Conservation (phyloP, 2,329 filamentous ascomycete genomes). For the Fusarium gaditjirri region DNA sequence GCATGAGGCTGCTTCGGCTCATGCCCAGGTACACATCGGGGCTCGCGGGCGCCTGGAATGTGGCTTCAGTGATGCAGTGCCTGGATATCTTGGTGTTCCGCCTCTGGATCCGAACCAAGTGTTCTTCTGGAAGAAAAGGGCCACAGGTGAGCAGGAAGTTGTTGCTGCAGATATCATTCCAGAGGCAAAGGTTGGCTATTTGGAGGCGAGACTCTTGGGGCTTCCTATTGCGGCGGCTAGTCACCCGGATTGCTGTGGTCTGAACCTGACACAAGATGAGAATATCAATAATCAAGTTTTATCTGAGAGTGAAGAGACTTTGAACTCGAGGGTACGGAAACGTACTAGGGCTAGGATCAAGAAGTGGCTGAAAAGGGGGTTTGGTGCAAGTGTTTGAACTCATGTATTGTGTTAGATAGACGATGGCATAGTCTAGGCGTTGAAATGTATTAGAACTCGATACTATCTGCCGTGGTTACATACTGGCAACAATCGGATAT, state of each 20-base stretch:
- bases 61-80: not conserved
- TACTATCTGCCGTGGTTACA: no score
- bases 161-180: not conserved
- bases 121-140: not conserved
- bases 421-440: no score
- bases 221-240: not conserved
- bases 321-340: accelerated
- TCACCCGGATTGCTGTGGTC: not conserved
- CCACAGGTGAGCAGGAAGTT: not conserved
- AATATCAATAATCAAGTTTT: not conserved
- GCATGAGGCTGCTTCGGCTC: not conserved
- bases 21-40: not conserved
- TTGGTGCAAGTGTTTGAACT: no score
- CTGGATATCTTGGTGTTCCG: not conserved
- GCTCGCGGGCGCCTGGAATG: no score
- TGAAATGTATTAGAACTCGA: no score
- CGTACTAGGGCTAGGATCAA: not conserved
- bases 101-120: not conserved
- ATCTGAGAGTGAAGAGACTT: not conserved
- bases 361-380: no score
- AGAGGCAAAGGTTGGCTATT: not conserved
- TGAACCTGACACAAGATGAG: accelerated
- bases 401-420: no score
- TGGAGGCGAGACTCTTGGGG: not conserved
- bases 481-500: no score